These are phyloP conservation scores for Amphicarpaea edgeworthii DNA, from an alignment of 306 rosid genomes.

Conservation along the genomic window DNA sequence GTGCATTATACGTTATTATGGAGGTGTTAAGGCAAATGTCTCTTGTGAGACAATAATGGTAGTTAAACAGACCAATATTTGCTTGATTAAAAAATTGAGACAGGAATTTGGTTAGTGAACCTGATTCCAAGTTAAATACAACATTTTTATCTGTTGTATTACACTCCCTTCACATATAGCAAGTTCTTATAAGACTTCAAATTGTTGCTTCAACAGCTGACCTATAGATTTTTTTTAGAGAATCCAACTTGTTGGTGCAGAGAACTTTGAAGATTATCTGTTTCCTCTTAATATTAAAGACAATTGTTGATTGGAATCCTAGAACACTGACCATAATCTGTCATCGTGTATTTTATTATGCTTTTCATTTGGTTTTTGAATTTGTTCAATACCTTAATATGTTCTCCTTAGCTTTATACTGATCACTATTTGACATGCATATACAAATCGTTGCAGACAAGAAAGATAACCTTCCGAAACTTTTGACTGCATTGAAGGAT, in stretches of 20 bases:
- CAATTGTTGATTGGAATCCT: conserved; percentile 5
- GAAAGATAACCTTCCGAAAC: conserved; percentile 48
- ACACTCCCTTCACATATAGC: neutral
- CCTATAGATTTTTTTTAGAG: neutral
- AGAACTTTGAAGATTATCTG: conserved; percentile 13
- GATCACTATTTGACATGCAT: conserved; percentile 19
- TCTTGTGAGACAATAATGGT: neutral
- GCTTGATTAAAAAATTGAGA: conserved; percentile 11
- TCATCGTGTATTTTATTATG: neutral
- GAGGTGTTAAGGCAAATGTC: neutral
- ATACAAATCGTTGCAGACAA: conserved; percentile 48
- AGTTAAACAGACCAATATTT: neutral
- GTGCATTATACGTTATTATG: neutral
- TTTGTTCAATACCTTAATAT: conserved; percentile 8
- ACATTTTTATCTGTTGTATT: neutral
- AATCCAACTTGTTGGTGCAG: neutral
- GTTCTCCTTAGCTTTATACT: conserved; percentile 7
- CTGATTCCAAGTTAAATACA: neutral
- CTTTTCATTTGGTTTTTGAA: conserved; percentile 27
- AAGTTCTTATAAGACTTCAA: conserved; percentile 5
- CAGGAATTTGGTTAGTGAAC: neutral
- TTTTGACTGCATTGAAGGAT: conserved; percentile 43
- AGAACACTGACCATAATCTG: neutral
- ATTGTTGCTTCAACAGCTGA: neutral
- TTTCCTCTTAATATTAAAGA: neutral